Percentiles rank a stretch among this genome's conserved stretches.
These are phyloP conservation scores for Echites panduratus DNA, from an alignment of 257 asterid genomes.

Conservation along the genomic window DNA sequence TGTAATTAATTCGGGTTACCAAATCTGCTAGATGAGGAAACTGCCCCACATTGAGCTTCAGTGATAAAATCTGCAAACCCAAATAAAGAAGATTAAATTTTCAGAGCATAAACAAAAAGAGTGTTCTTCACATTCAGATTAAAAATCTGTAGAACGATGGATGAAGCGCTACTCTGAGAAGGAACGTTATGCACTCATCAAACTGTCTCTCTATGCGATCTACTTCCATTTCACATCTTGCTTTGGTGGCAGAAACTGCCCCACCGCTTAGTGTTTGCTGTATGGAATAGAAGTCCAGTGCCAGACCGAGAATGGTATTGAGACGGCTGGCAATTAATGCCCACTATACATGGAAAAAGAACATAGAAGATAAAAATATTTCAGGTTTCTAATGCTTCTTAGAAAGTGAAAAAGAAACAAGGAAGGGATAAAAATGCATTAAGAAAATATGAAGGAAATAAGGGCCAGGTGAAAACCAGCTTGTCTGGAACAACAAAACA, in stretches of 20 bases:
- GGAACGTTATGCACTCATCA: slow-evolving; percentile 92
- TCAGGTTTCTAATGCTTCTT: slow-evolving; percentile 3
- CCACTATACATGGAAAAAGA: slow-evolving; percentile 44
- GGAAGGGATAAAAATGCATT: not conserved
- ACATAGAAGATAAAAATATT: slow-evolving; percentile 8
- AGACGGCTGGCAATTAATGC: slow-evolving; percentile 92
- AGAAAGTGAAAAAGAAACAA: not conserved
- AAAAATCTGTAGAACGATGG: slow-evolving; percentile 8
- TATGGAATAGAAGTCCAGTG: slow-evolving; percentile 75
- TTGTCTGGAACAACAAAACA: slow-evolving; percentile 96
- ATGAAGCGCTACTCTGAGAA: slow-evolving; percentile 64
- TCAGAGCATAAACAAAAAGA: not conserved
- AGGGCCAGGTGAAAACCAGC: slow-evolving; percentile 45
- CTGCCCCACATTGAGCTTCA: slow-evolving; percentile 96
- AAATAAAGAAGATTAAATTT: slow-evolving; percentile 1
- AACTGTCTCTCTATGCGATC: slow-evolving; percentile 86
- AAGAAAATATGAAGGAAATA: slow-evolving; percentile 13
- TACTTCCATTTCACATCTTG: slow-evolving; percentile 80
- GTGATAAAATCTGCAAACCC: slow-evolving; percentile 69
- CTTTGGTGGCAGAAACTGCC: slow-evolving; percentile 64
- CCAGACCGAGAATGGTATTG: slow-evolving; percentile 80
- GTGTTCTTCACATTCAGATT: not conserved
- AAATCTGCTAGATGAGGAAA: slow-evolving; percentile 93
- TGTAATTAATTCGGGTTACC: slow-evolving; percentile 87
- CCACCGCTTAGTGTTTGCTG: slow-evolving; percentile 66